Base-by-base conservation (phyloP, 441 rosid species). In the Adansonia gregorii region DNA sequence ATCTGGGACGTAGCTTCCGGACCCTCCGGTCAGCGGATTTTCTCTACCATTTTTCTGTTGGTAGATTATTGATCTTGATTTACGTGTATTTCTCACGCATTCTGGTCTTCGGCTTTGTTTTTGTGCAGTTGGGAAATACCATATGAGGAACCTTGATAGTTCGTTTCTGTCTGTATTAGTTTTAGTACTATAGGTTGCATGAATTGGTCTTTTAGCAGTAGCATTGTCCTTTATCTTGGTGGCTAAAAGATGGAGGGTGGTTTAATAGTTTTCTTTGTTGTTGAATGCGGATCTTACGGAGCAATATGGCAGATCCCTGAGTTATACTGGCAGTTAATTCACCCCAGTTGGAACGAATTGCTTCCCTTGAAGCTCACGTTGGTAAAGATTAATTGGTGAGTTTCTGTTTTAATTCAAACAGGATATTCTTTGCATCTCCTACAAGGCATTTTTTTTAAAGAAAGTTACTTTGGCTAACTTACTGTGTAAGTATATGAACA, bases 291-390 rank as follows among this genome's bases (percentile, higher is more conserved):
- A 66, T 86, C 95, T 17, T 90, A 80, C 70, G 98, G 96, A 78
- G 96, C 97, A n/a, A 86, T 92, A 54, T 95, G 97, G 98, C 97
- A 86, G 85, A 93, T 95, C 60, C 99, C 98, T 8, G 99, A 95
- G 92, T 80, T 95, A 65, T 90, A 93, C 74, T 97, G 98, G 67
- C 98, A 92, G 76, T 46, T 88, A 45, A 81, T 86, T 93, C 97
- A 4, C 96, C 97, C 67, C 98, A 93, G 52, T 70, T 92, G 87
- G 99, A 94, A 85, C 88, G 83, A 71, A 79, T 91, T 73, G 93
- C 98, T 2, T 88, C 91, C 9, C 99, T 95, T 74, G 97, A 94
- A 88, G 88, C 86, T 17, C 97, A 90, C 80, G 89, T 72, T 81
- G 88, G 93, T 72, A 92, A 92, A 92, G 89, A 87, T 94, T 71